These are phyloP conservation scores for Colletotrichum sp. DNA, from an alignment of 2,329 filamentous ascomycete species.

Conservation along the genomic window DNA sequence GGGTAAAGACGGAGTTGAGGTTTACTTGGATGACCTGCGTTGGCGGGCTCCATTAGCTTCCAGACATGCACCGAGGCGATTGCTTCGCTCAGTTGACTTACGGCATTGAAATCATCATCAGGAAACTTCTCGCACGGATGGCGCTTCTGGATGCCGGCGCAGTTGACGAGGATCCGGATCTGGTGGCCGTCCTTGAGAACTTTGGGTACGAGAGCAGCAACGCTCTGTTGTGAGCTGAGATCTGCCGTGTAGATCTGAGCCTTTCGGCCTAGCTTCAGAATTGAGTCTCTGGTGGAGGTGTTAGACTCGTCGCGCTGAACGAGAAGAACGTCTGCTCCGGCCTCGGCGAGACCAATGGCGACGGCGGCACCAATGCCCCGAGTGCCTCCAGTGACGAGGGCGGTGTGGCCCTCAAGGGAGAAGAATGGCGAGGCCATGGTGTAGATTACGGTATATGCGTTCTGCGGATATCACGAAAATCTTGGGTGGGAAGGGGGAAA, in stretches of 20 bases:
- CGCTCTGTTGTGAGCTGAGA: constrained; percentile 64
- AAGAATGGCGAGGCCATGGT: constrained; percentile 48
- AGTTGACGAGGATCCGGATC: constrained; percentile 83
- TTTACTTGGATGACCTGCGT: constrained; percentile 81
- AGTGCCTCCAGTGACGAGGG: constrained; percentile 62
- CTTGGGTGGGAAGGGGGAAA: neutral
- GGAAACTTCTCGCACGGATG: constrained; percentile 80
- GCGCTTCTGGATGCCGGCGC: constrained; percentile 83
- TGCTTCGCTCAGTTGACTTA: constrained; percentile 27
- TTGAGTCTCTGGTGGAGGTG: constrained; percentile 61
- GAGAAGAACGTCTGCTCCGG: constrained; percentile 61
- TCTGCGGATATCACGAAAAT: neutral
- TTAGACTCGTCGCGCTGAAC: constrained; percentile 53
- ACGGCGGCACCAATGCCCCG: constrained; percentile 64
- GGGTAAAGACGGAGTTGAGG: constrained; percentile 79
- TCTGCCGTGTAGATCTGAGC: constrained; percentile 73
- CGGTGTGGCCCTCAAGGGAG: constrained; percentile 61
- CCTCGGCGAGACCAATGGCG: constrained; percentile 62
- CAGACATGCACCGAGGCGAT: neutral
- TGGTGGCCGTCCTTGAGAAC: constrained; percentile 67
- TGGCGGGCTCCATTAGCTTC: neutral
- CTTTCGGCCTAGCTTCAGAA: constrained; percentile 71
- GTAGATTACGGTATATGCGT: neutral
- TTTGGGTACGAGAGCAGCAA: constrained; percentile 63
- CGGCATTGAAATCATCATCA: constrained; percentile 76